Base-by-base conservation (phyloP, 2,329 filamentous ascomycete genomes). In the Coniochaeta ligniaria region DNA sequence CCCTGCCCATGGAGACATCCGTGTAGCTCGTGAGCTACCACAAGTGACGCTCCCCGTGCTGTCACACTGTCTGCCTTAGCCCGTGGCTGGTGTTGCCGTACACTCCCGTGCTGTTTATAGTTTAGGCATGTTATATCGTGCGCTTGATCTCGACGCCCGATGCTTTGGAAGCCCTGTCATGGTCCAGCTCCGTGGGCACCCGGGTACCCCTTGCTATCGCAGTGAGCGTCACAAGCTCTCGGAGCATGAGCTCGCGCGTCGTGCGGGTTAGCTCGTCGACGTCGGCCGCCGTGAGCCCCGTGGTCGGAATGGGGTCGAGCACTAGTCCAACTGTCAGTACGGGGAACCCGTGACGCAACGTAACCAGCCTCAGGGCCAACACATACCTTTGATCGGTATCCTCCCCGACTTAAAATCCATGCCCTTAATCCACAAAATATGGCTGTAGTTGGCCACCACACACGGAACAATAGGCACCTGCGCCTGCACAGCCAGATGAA, bases 401-500 rank as follows among this genome's bases (percentile, higher is more conserved):
- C 75, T 80, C 50, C 90, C 90, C 0, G 84, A 74, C 52, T 83
- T 85, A 70, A 94, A 94, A 45, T 84, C 78, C 66, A 84, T 71
- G 52, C 79, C 78, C 75, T 87, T 86, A 66, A 87, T 74, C 68
- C 85, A 86, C 64, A 93, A 75, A 36, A 93, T 71, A 71, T 92
- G 84, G 67, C 87, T 87, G 74, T 94, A 94, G 75, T 92, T 93
- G 71, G 90, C 89, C 33, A 86, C 84, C 55, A 92, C 88, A 38
- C 96, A 83, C 0, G 95, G 95, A 3, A 99, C 88, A 68, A 99
- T 91, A 28, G 93, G 93, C 6, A 97, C 95, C 66, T 92, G 90
- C 2, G 94, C 94, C 80, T 98, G 91, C 22, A 99, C 85, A 54
- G 95, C 95, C 36, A 99, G 83, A 74, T 99, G 94, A 76, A 99